Percentiles rank a stretch among this genome's conserved stretches.
Conservation (phyloP, 2,329 filamentous ascomycete genomes). For the Alternaria consortialis region DNA sequence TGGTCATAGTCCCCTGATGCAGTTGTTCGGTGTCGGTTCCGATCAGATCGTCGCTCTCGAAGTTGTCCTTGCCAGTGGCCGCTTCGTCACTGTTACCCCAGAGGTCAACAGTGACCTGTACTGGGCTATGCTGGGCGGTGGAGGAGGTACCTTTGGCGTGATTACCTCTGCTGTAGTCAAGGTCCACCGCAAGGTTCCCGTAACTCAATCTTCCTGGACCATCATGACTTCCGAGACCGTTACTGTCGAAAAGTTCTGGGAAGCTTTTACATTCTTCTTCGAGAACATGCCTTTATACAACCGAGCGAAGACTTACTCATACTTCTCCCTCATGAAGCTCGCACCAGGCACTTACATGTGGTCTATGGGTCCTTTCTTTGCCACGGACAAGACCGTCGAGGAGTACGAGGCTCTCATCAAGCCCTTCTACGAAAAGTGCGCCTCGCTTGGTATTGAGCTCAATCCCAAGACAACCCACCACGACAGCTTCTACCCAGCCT, state of each 20-base stretch:
- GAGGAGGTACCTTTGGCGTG: slow-evolving; percentile 49
- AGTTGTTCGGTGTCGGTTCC: slow-evolving; percentile 52
- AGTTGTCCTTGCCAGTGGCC: slow-evolving; percentile 39
- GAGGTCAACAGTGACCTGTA: slow-evolving; percentile 51
- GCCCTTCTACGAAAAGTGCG: slow-evolving; percentile 36
- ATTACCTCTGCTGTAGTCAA: slow-evolving; percentile 46
- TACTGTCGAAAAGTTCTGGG: slow-evolving; percentile 43
- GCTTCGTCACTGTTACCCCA: slow-evolving; percentile 37
- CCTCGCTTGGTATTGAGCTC: slow-evolving; percentile 36
- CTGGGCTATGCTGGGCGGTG: slow-evolving; percentile 51
- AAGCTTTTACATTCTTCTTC: slow-evolving; percentile 33
- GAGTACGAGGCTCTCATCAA: slow-evolving; percentile 35
- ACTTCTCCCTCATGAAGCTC: slow-evolving; percentile 35
- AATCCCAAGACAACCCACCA: slow-evolving; percentile 32
- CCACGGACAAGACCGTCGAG: slow-evolving; percentile 35
- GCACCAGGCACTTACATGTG: slow-evolving; percentile 36
- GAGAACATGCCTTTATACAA: slow-evolving; percentile 37
- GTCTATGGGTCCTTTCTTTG: slow-evolving; percentile 41
- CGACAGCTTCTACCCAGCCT: slow-evolving; percentile 42
- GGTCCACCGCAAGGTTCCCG: slow-evolving; percentile 43
- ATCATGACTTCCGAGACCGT: slow-evolving; percentile 39
- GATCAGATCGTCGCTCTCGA: slow-evolving; percentile 52
- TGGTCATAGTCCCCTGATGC: slow-evolving; percentile 63
- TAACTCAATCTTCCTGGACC: slow-evolving; percentile 45
- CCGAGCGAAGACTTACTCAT: slow-evolving; percentile 40